Percentiles rank a stretch among this genome's conserved stretches.
These are phyloP conservation scores for Trichoderma lentiforme DNA, from an alignment of 2,329 filamentous ascomycete species.

Conservation along the genomic window DNA sequence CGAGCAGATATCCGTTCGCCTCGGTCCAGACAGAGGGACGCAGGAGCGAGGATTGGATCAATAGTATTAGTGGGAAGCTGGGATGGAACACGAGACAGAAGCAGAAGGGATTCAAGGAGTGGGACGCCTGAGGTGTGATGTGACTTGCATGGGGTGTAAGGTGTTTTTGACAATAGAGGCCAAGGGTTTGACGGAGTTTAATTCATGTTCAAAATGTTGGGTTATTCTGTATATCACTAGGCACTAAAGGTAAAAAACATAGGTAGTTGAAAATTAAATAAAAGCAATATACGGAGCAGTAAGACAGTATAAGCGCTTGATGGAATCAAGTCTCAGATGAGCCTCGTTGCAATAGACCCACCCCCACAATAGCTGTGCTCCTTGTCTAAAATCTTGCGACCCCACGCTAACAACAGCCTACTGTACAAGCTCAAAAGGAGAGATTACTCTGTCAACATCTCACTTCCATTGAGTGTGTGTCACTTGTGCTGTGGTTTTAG, in stretches of 20 bases:
- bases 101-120: conserved; percentile 61
- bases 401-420: neutral
- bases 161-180: neutral
- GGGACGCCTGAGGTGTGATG: conserved; percentile 35
- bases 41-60: conserved; percentile 75
- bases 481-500: neutral
- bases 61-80: conserved; percentile 73
- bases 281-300: neutral
- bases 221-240: neutral
- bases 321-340: neutral
- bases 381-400: neutral
- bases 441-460: neutral
- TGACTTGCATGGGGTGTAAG: neutral
- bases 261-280: neutral
- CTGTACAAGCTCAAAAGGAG: neutral
- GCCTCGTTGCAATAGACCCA: neutral
- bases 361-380: neutral
- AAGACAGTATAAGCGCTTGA: neutral
- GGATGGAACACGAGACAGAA: conserved; percentile 79
- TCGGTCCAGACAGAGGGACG: conserved; percentile 68
- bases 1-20: conserved; percentile 76
- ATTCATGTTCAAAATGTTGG: neutral
- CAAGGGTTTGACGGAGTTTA: neutral
- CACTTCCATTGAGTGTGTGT: neutral
- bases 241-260: neutral